Evolutionary conservation across 441 rosid genomes (phyloP).

Genomic region (Croton laevigatus): DNA sequence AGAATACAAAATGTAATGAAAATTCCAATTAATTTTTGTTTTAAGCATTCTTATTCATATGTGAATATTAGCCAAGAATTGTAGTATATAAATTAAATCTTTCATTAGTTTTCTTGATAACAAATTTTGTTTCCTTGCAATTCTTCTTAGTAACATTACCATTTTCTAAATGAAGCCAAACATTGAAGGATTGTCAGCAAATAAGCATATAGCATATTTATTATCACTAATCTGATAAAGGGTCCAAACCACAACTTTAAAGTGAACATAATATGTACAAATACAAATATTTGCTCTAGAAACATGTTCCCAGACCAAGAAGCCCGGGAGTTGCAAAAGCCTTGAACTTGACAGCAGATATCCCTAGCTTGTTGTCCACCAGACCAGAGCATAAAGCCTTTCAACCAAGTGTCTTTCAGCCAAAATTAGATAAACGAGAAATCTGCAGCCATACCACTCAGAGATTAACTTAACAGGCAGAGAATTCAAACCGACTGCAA

Average conservation of each 20-base stretch:
- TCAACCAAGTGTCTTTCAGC: neutral
- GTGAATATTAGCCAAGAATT: no score
- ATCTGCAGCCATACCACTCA: neutral
- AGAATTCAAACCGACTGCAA: neutral
- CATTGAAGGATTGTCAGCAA: constrained; percentile 19
- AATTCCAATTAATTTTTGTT: no score
- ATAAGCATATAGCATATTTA: neutral
- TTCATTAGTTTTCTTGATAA: no score
- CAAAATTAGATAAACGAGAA: neutral
- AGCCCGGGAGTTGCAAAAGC: neutral
- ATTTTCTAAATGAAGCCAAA: constrained; percentile 11
- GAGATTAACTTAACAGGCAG: neutral
- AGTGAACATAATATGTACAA: neutral
- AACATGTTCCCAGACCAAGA: neutral
- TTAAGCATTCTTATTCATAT: no score
- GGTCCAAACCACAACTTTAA: constrained; percentile 3
- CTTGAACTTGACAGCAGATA: neutral
- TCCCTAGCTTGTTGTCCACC: neutral
- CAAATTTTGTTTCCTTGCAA: no score
- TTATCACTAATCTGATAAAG: constrained; percentile 3
- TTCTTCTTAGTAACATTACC: no score
- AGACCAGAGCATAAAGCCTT: neutral
- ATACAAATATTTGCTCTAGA: neutral
- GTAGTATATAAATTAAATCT: neutral
- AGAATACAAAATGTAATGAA: no score